These are phyloP conservation scores for Nephelium lappaceum DNA, from an alignment of 345 rosid genomes.

Conservation along the genomic window DNA sequence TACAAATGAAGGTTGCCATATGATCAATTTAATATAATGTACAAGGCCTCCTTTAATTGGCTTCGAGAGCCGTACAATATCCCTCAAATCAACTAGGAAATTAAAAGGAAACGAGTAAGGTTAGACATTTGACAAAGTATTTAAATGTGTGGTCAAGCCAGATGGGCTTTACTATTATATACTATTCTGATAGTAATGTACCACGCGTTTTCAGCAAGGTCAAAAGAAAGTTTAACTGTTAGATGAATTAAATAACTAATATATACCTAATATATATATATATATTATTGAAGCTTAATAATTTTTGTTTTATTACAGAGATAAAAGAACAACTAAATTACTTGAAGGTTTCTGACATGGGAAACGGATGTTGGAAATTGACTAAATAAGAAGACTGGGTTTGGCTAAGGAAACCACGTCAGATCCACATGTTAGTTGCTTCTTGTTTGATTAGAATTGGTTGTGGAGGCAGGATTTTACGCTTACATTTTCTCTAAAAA, in stretches of 20 bases:
- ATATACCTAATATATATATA: too few relatives aligned
- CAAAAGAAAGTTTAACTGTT: not conserved
- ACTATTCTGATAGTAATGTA: too few relatives aligned
- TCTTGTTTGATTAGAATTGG: not conserved
- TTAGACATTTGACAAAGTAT: not conserved
- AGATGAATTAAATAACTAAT: too few relatives aligned
- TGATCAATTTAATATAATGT: not conserved
- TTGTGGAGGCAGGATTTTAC: not conserved
- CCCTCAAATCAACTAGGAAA: not conserved
- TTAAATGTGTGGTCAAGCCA: not conserved
- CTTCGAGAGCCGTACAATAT: not conserved
- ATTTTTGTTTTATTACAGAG: too few relatives aligned
- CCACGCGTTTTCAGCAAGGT: not conserved
- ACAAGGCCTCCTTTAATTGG: not conserved
- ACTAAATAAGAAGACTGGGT: not conserved
- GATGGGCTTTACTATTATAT: not conserved
- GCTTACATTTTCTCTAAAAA: not conserved
- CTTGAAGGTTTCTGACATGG: not conserved
- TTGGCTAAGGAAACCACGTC: slow-evolving; percentile 19
- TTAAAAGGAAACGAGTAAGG: not conserved
- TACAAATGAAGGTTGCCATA: not conserved
- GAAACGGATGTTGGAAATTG: not conserved
- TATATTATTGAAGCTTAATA: too few relatives aligned
- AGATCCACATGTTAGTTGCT: slow-evolving; percentile 2
- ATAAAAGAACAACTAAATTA: too few relatives aligned